A percentile compares a stretch with the other conserved stretches of the same genome.
Conservation (phyloP, 441 rosid species). For the Pelargonium myrrhifolium region DNA sequence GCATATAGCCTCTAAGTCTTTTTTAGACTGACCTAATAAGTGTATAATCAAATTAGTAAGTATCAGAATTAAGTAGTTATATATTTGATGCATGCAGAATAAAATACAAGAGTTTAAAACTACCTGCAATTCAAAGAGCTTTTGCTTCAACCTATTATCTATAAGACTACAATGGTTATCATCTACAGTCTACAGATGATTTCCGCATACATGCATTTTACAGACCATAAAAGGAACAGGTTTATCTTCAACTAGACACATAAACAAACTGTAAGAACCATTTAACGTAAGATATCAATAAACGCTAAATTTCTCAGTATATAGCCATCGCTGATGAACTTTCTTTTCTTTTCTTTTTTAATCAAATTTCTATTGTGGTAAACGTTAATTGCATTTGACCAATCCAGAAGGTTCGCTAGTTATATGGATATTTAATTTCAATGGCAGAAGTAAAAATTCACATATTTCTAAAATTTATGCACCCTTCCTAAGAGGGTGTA, state of each 20-base stretch:
- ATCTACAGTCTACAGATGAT: background rate
- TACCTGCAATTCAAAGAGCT: background rate
- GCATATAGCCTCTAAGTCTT: background rate
- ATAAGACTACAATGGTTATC: background rate
- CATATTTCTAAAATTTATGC: no score
- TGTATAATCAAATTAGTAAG: background rate
- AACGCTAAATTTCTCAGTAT: background rate
- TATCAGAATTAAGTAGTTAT: no score
- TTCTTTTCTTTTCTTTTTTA: background rate
- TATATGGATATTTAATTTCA: background rate
- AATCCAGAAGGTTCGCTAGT: background rate
- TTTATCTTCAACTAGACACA: no score
- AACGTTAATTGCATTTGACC: background rate
- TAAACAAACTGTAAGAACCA: no score
- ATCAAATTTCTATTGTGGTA: background rate
- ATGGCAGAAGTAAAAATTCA: no score
- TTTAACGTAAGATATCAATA: background rate
- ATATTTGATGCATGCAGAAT: no score
- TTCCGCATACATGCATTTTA: background rate
- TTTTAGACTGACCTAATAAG: background rate
- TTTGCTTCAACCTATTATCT: background rate
- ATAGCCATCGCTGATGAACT: background rate
- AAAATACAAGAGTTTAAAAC: background rate
- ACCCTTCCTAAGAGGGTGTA: background rate
- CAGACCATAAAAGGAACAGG: no score